Evolutionary conservation across 2,329 filamentous ascomycete species (phyloP).

Genomic region (Pyricularia pennisetigena): DNA sequence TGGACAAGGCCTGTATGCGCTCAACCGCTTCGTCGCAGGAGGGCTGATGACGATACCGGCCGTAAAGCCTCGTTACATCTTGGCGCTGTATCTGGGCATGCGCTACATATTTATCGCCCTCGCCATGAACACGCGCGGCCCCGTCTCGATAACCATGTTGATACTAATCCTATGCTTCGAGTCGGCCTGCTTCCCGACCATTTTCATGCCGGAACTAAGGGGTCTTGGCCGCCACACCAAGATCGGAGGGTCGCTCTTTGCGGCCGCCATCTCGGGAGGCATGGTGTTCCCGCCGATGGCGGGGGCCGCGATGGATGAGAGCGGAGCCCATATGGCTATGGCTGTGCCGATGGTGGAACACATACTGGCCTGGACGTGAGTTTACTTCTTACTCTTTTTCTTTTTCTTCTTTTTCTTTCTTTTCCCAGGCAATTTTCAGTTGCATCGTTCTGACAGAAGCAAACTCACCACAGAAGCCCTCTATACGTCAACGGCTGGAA

Average conservation of each 20-base stretch:
- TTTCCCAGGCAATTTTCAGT: neutral
- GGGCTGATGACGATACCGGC: slow-evolving; percentile 39
- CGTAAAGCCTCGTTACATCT: slow-evolving; percentile 43
- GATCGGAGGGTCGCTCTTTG: slow-evolving; percentile 40
- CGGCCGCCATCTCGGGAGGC: slow-evolving; percentile 45
- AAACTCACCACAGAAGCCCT: slow-evolving; percentile 13
- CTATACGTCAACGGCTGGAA: slow-evolving; percentile 21
- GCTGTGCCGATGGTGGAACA: slow-evolving; percentile 20
- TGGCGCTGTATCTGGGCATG: slow-evolving; percentile 39
- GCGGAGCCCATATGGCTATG: slow-evolving; percentile 17
- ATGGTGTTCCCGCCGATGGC: slow-evolving; percentile 44
- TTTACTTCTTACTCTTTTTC: slow-evolving; percentile 3
- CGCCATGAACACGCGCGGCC: slow-evolving; percentile 38
- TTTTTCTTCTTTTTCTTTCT: no score
- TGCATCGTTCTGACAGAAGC: neutral
- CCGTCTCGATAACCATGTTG: slow-evolving; percentile 44
- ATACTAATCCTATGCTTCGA: slow-evolving; percentile 47
- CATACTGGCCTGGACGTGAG: slow-evolving; percentile 16
- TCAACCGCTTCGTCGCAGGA: slow-evolving; percentile 48
- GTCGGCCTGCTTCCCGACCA: slow-evolving; percentile 48
- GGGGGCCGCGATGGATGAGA: slow-evolving; percentile 25
- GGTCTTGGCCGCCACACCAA: slow-evolving; percentile 48
- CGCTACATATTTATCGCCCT: slow-evolving; percentile 46
- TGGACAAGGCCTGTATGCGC: slow-evolving; percentile 48
- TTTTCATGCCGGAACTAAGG: slow-evolving; percentile 47